Evolutionary conservation across 495 filamentous ascomycete genomes (phyloP).

Genomic region (Tuber umbilicatum): DNA sequence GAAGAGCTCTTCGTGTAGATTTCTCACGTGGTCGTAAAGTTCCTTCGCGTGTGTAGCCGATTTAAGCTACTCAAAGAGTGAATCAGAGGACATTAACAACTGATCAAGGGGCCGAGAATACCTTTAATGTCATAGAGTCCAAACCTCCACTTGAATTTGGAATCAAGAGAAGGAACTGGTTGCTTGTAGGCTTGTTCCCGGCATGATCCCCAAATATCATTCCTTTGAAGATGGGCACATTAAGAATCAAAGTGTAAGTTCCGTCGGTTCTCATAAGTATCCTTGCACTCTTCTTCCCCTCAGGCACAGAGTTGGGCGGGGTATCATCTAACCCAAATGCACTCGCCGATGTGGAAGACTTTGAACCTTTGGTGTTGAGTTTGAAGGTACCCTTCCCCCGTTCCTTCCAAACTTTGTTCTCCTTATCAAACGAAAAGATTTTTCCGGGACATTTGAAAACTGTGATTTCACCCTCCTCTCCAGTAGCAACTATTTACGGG

Average conservation of each 20-base stretch:
- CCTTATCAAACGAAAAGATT: slow-evolving; percentile 56
- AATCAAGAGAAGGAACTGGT: slow-evolving; percentile 49
- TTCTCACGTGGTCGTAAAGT: slow-evolving; percentile 34
- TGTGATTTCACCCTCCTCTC: slow-evolving; percentile 50
- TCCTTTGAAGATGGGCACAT: slow-evolving; percentile 58
- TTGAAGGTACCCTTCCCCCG: slow-evolving; percentile 61
- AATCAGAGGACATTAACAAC: neutral
- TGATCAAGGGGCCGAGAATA: neutral
- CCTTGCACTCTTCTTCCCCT: slow-evolving; percentile 47
- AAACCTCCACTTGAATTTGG: neutral
- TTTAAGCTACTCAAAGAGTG: slow-evolving; percentile 42
- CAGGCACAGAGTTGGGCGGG: slow-evolving; percentile 16
- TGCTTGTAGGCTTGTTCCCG: slow-evolving; percentile 37
- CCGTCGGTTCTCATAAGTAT: slow-evolving; percentile 68
- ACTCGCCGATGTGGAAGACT: slow-evolving; percentile 35
- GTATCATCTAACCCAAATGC: slow-evolving; percentile 20
- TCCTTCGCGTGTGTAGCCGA: slow-evolving; percentile 37
- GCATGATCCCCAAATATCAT: slow-evolving; percentile 52
- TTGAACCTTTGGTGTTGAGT: slow-evolving; percentile 50
- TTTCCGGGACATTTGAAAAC: slow-evolving; percentile 59
- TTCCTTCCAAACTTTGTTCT: slow-evolving; percentile 60
- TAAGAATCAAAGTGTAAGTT: slow-evolving; percentile 58
- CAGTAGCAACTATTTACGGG: slow-evolving; percentile 54
- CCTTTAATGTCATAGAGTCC: slow-evolving; percentile 1
- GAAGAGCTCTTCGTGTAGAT: slow-evolving; percentile 37